Conservation (phyloP, 2,329 filamentous ascomycete species). For the Penicillium paneum region DNA sequence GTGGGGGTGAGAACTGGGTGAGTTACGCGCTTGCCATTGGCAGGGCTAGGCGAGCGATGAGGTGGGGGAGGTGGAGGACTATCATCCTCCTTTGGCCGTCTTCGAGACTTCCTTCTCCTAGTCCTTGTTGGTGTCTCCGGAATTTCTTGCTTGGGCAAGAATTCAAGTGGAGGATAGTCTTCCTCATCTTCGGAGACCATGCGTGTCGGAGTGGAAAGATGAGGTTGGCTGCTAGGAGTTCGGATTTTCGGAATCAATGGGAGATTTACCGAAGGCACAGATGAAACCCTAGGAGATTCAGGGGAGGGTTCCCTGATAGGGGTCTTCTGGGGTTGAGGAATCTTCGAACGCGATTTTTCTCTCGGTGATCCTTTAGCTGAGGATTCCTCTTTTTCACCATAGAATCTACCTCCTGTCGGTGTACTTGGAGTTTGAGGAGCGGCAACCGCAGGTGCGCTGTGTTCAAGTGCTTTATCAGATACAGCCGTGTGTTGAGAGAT, state of each 20-base stretch:
- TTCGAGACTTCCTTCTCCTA: slow-evolving; percentile 26
- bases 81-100: slow-evolving; percentile 31
- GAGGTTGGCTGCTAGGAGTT: slow-evolving; percentile 36
- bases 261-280: slow-evolving; percentile 46
- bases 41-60: slow-evolving; percentile 53
- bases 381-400: slow-evolving; percentile 13
- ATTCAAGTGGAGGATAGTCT: slow-evolving; percentile 27
- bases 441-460: slow-evolving; percentile 9
- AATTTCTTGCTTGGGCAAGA: slow-evolving; percentile 13
- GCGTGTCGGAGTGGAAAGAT: slow-evolving; percentile 25
- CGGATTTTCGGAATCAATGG: slow-evolving; percentile 46
- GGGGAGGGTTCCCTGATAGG: slow-evolving; percentile 27
- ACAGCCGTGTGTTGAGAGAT: slow-evolving; percentile 24
- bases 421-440: slow-evolving; percentile 6
- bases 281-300: slow-evolving; percentile 43
- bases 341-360: slow-evolving; percentile 12
- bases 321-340: slow-evolving; percentile 23
- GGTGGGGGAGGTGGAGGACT: slow-evolving; percentile 44
- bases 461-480: slow-evolving; percentile 19
- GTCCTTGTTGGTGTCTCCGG: slow-evolving; percentile 27
- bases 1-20: slow-evolving; percentile 51
- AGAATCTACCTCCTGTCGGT: slow-evolving; percentile 14
- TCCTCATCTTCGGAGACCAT: slow-evolving; percentile 30
- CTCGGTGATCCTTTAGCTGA: slow-evolving; percentile 16
- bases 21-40: slow-evolving; percentile 43